Percentiles rank a stretch among this genome's conserved stretches.
phyloP scores from a whole-genome alignment of 371 early-diverging fungal species.

The Conidiobolus incongruus region DNA sequence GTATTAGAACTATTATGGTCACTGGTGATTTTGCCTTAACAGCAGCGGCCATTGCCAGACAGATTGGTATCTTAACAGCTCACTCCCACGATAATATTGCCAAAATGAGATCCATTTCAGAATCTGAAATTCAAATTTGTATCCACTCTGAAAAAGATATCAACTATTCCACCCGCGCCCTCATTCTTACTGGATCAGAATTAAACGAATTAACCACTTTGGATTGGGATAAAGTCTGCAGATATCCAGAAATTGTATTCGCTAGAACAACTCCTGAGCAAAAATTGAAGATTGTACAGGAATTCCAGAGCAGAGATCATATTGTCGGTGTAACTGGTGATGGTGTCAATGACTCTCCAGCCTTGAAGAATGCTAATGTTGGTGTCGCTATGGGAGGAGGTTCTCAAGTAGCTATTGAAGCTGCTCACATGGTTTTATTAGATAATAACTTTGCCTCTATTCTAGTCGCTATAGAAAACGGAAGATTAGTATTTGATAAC shows the following conservation, averaged over 20 bases:
- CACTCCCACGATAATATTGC: no score
- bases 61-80: conserved; percentile 77
- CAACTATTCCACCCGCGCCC: no score
- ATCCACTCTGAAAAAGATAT: no score
- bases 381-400: conserved; percentile 86
- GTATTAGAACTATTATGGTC: conserved; percentile 86
- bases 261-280: conserved; percentile 32
- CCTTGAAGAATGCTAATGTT: conserved; percentile 77
- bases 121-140: no score
- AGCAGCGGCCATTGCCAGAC: conserved; percentile 78
- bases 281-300: conserved; percentile 70
- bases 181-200: background rate
- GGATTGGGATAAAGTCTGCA: background rate
- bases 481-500: conserved; percentile 73
- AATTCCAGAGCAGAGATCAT: conserved; percentile 57
- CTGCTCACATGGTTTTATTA: conserved; percentile 73
- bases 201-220: background rate
- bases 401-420: conserved; percentile 89
- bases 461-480: conserved; percentile 57
- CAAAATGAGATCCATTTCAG: no score
- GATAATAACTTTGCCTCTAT: conserved; percentile 79
- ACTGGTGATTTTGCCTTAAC: conserved; percentile 90
- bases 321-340: conserved; percentile 95
- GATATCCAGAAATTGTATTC: background rate
- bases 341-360: conserved; percentile 96